Percentiles rank a stretch among this genome's conserved stretches.
phyloP scores from a whole-genome alignment of 352 stramenopile species.

The Thalassiosira pacifica region DNA sequence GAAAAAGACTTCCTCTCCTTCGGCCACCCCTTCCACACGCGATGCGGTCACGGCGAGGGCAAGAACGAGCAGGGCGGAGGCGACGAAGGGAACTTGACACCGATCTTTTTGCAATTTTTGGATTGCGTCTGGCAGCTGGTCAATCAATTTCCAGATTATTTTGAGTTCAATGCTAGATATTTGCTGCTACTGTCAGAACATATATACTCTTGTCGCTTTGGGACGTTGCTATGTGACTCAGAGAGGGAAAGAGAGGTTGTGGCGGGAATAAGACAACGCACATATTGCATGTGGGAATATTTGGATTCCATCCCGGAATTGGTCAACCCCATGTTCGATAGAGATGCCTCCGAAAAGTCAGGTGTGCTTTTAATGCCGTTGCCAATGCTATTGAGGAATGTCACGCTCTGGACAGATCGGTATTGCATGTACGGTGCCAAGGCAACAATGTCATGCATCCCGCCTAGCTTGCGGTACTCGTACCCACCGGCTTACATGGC shows the following conservation, averaged over 20 bases:
- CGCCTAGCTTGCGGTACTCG: constrained; percentile 19
- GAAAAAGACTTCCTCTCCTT: constrained; percentile 99
- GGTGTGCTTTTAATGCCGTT: constrained; percentile 82
- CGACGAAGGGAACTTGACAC: constrained; percentile 95
- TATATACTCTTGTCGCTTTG: constrained; percentile 97
- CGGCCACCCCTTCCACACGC: constrained; percentile 96
- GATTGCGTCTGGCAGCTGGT: constrained; percentile 98
- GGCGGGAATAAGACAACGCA: constrained; percentile 80
- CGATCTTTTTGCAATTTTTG: constrained; percentile 98
- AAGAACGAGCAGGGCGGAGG: constrained; percentile 86
- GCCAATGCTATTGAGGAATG: constrained; percentile 76
- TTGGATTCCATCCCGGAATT: constrained; percentile 71
- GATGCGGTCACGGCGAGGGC: constrained; percentile 93
- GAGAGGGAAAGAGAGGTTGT: constrained; percentile 84
- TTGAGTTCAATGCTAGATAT: constrained; percentile 95
- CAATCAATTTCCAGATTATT: constrained; percentile 95
- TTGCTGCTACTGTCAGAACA: constrained; percentile 95
- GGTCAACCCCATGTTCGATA: constrained; percentile 63
- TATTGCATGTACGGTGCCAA: constrained; percentile 78
- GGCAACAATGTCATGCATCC: constrained; percentile 55
- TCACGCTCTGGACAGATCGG: constrained; percentile 80
- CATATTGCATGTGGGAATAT: constrained; percentile 84
- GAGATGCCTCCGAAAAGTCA: constrained; percentile 39
- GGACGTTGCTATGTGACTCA: constrained; percentile 98
- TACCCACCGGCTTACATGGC: constrained; percentile 27